phyloP scores from a whole-genome alignment of 805 yeast genomes.

The Saturnispora galanensis region DNA sequence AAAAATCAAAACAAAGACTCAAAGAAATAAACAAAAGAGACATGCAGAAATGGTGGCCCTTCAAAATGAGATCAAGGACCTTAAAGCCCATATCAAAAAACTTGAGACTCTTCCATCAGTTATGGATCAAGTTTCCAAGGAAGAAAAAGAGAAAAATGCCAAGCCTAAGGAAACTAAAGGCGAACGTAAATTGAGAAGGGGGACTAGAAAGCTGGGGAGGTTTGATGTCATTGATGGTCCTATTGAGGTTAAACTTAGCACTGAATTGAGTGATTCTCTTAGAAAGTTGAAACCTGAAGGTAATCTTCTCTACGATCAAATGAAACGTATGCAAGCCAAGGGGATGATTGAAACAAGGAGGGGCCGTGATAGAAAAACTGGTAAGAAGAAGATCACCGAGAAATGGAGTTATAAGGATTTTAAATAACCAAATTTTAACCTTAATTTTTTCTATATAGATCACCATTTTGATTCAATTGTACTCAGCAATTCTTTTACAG shows the following conservation, averaged over 20 bases:
- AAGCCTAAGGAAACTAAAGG: slow-evolving; percentile 13
- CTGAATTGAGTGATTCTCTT: slow-evolving; percentile 78
- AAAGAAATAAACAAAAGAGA: slow-evolving; percentile 61
- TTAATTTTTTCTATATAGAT: neutral
- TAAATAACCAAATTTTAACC: slow-evolving; percentile 30
- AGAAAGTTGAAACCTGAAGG: slow-evolving; percentile 88
- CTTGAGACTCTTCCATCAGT: slow-evolving; percentile 43
- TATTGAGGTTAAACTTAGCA: slow-evolving; percentile 75
- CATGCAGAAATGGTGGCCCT: slow-evolving; percentile 51
- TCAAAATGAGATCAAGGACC: slow-evolving; percentile 41
- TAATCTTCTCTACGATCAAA: slow-evolving; percentile 68
- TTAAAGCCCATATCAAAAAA: slow-evolving; percentile 53
- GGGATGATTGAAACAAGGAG: slow-evolving; percentile 85
- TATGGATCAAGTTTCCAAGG: slow-evolving; percentile 17
- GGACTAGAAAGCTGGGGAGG: slow-evolving; percentile 32
- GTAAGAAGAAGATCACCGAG: slow-evolving; percentile 70
- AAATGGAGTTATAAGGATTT: slow-evolving; percentile 92
- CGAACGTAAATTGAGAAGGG: slow-evolving; percentile 21
- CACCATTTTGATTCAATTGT: slow-evolving; percentile 22
- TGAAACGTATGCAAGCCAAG: slow-evolving; percentile 69
- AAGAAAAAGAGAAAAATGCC: slow-evolving; percentile 5
- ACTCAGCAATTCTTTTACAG: slow-evolving; percentile 22
- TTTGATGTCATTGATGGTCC: slow-evolving; percentile 34
- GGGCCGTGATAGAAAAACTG: slow-evolving; percentile 53
- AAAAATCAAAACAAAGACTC: slow-evolving; percentile 67